Conservation (phyloP, 257 asterid species). For the Plantago major region DNA sequence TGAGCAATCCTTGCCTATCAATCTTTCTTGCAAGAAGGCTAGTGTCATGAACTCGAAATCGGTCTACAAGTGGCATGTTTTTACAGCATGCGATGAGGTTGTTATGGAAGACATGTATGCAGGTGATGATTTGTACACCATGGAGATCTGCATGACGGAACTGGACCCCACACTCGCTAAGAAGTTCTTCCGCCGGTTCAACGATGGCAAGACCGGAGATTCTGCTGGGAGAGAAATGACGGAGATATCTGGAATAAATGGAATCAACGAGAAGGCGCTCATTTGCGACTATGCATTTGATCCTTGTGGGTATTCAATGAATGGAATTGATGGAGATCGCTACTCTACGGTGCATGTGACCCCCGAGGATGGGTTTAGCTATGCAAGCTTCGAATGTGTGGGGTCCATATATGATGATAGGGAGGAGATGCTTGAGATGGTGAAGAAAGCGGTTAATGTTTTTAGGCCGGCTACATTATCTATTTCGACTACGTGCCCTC, state of each 20-base stretch:
- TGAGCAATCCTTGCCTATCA: slow-evolving; percentile 48
- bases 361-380: slow-evolving; percentile 94
- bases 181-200: slow-evolving; percentile 54
- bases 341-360: slow-evolving; percentile 95
- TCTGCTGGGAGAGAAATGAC: slow-evolving; percentile 85
- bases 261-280: slow-evolving; percentile 45
- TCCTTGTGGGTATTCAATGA: slow-evolving; percentile 97
- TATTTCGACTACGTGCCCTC: slow-evolving; percentile 57
- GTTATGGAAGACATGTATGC: slow-evolving; percentile 17
- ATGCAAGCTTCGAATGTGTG: slow-evolving; percentile 84
- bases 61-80: slow-evolving; percentile 87
- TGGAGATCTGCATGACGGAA: slow-evolving; percentile 91
- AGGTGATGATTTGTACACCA: slow-evolving; percentile 41
- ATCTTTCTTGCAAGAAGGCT: slow-evolving; percentile 50
- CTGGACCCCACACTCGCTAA: slow-evolving; percentile 62
- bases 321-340: slow-evolving; percentile 65
- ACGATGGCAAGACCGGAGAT: slow-evolving; percentile 53
- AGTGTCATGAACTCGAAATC: slow-evolving; percentile 56
- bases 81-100: slow-evolving; percentile 45
- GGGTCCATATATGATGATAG: slow-evolving; percentile 49
- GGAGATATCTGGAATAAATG: slow-evolving; percentile 50
- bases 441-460: slow-evolving; percentile 57
- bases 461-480: slow-evolving; percentile 72
- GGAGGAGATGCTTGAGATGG: slow-evolving; percentile 29
- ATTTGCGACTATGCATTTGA: slow-evolving; percentile 88